phyloP scores from a whole-genome alignment of 352 stramenopile genomes.

The Aphanomyces astaci region DNA sequence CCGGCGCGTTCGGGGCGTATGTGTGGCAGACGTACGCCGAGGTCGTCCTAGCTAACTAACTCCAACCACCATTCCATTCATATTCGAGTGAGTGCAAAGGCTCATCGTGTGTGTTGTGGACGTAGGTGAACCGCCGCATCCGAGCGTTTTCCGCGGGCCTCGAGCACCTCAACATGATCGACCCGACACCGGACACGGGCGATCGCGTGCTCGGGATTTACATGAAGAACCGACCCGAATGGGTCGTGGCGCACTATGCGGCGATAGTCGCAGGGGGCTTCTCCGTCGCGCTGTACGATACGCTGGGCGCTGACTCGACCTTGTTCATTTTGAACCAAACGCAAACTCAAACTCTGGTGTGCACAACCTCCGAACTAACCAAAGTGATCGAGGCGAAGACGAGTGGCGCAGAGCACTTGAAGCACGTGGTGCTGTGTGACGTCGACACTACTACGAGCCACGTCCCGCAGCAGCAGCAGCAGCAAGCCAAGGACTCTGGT shows the following conservation, averaged over 20 bases:
- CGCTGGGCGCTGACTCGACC: slow-evolving; percentile 24
- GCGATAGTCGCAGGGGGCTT: not conserved
- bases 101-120: no score
- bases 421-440: no score
- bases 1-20: slow-evolving; percentile 34
- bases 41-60: no score
- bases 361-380: slow-evolving; percentile 12
- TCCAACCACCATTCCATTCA: no score
- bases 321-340: slow-evolving; percentile 25
- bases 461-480: not conserved
- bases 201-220: slow-evolving; percentile 69
- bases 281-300: slow-evolving; percentile 27
- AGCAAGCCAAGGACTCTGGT: not conserved
- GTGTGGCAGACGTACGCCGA: slow-evolving; percentile 49
- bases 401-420: no score
- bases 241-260: slow-evolving; percentile 74
- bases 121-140: no score
- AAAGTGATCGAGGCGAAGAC: slow-evolving; percentile 8
- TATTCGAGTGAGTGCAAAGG: no score
- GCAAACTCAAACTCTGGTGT: slow-evolving; percentile 25
- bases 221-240: slow-evolving; percentile 87
- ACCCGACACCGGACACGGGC: slow-evolving; percentile 25
- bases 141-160: slow-evolving; percentile 7
- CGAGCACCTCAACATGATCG: slow-evolving; percentile 4
- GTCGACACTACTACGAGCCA: no score